Conservation (phyloP, 257 asterid species). For the Verbascum thapsus region DNA sequence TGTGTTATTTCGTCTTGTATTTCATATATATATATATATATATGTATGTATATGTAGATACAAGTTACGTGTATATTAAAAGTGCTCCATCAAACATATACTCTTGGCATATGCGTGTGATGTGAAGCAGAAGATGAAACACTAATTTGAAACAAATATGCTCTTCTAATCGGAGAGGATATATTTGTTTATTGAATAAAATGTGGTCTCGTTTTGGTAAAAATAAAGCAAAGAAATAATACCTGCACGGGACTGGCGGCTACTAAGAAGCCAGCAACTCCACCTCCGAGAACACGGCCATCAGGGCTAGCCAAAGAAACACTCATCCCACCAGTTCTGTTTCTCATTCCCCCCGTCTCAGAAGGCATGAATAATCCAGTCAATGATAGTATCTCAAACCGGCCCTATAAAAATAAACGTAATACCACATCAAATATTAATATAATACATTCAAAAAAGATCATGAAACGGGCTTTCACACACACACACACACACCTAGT, state of each 20-base stretch:
- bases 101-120: too few species aligned
- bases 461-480: too few species aligned
- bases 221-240: not conserved
- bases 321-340: conserved; percentile 95
- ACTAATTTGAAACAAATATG: too few species aligned
- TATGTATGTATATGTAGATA: too few species aligned
- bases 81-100: too few species aligned
- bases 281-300: conserved; percentile 95
- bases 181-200: not conserved
- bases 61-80: too few species aligned
- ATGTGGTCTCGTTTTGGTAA: not conserved
- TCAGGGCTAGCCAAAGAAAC: conserved; percentile 90
- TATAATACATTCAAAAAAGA: too few species aligned
- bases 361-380: conserved; percentile 88
- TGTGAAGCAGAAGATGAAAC: too few species aligned
- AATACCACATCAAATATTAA: conserved; percentile 3
- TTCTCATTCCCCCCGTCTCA: conserved; percentile 84
- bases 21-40: too few species aligned
- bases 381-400: conserved; percentile 89
- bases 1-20: too few species aligned
- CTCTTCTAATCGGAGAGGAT: too few species aligned
- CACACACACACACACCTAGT: too few species aligned
- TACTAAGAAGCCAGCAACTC: conserved; percentile 88
- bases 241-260: conserved; percentile 96
- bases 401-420: conserved; percentile 54